Conservation (phyloP, 306 rosid species). For the Inga oerstediana region DNA sequence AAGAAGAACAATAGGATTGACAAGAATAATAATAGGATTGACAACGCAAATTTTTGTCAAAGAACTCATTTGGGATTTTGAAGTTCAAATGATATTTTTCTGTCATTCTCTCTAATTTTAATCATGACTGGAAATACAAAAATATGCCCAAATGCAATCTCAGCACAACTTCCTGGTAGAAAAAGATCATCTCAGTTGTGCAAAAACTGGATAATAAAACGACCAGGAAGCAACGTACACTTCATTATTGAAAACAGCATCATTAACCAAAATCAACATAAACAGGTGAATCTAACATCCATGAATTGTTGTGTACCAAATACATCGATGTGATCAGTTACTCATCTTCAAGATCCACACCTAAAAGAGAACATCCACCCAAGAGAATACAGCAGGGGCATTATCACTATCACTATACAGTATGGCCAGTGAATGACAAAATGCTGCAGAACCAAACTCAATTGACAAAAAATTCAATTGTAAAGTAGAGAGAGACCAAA, state of each 20-base stretch:
- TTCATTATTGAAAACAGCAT: background rate
- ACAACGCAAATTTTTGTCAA: no score
- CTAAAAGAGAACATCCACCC: background rate
- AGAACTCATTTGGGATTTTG: no score
- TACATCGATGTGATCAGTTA: background rate
- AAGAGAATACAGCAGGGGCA: background rate
- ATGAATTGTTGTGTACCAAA: conserved; percentile 2
- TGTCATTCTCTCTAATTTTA: no score
- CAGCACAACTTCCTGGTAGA: no score
- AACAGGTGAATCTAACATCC: conserved; percentile 2
- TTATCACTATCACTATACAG: background rate
- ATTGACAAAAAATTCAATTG: background rate
- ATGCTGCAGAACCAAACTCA: background rate
- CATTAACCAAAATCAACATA: background rate
- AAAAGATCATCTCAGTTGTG: background rate
- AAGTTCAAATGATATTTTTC: no score
- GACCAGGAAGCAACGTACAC: background rate
- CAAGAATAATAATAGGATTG: no score
- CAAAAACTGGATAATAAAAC: background rate
- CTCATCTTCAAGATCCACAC: background rate
- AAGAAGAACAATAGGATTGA: no score
- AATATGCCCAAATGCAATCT: background rate
- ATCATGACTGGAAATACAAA: no score
- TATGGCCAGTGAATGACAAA: background rate
- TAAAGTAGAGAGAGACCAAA: no score